A percentile compares a stretch with the other conserved stretches of the same genome.
Evolutionary conservation across 1,139 yeast species (phyloP).

Genomic region (Blastobotrys indianensis): DNA sequence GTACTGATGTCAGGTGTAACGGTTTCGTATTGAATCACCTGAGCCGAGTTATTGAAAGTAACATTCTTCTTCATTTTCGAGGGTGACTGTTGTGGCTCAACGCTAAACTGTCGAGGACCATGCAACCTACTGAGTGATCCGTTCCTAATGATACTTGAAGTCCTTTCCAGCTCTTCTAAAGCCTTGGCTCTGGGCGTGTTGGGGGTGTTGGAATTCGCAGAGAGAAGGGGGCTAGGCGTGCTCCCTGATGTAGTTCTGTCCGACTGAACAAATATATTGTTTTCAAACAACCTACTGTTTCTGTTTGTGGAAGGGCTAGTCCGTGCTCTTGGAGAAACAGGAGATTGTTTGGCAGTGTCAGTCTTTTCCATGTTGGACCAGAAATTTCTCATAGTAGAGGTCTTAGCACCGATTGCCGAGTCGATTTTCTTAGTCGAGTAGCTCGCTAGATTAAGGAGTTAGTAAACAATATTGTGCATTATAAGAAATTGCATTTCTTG

Average conservation of each 20-base stretch:
- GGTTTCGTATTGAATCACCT: constrained; percentile 41
- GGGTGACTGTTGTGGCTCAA: constrained; percentile 15
- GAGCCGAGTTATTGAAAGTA: constrained; percentile 33
- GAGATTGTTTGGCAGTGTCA: constrained; percentile 12
- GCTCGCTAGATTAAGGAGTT: too few relatives aligned
- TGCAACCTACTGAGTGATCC: constrained; percentile 28
- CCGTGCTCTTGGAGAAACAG: constrained; percentile 6
- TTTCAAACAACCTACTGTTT: constrained; percentile 13
- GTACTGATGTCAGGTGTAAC: constrained; percentile 37
- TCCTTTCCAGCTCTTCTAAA: constrained; percentile 8
- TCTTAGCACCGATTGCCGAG: constrained; percentile 18
- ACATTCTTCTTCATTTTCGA: constrained; percentile 29
- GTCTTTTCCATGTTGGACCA: constrained; percentile 30
- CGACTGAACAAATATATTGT: constrained; percentile 21
- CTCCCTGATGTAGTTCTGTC: constrained; percentile 11
- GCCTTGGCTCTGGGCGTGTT: constrained; percentile 3
- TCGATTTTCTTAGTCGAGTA: neutral
- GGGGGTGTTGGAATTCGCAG: constrained; percentile 3
- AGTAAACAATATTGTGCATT: neutral
- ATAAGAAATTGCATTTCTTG: too few relatives aligned
- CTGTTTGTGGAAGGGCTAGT: constrained; percentile 6
- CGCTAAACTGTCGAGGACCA: constrained; percentile 27
- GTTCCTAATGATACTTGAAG: constrained; percentile 22
- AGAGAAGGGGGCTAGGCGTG: constrained; percentile 1
- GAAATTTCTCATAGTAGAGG: constrained; percentile 27